A percentile compares a stretch with the other conserved stretches of the same genome.
phyloP scores from a whole-genome alignment of 2,329 filamentous ascomycete species.

The Pseudocercospora macadamiae region DNA sequence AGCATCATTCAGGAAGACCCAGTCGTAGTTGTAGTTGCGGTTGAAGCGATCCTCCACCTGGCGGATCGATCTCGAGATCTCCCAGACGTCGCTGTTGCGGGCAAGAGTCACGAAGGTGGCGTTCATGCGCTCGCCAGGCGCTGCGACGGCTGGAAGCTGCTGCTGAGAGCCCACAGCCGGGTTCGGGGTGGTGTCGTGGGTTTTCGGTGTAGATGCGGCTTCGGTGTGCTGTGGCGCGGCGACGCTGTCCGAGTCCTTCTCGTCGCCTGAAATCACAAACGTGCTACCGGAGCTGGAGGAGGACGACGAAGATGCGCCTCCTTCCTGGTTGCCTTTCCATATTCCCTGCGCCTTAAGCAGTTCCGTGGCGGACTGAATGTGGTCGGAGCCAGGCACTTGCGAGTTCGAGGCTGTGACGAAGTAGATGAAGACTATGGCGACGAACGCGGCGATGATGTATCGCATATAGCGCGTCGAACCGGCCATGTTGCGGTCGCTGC shows the following conservation, averaged over 20 bases:
- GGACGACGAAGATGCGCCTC: constrained; percentile 15
- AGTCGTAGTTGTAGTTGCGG: constrained; percentile 93
- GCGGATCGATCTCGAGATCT: constrained; percentile 92
- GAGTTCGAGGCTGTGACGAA: constrained; percentile 71
- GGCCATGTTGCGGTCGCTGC: constrained; percentile 54
- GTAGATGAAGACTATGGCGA: constrained; percentile 80
- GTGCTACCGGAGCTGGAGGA: constrained; percentile 12
- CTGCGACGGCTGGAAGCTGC: constrained; percentile 45
- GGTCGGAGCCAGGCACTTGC: constrained; percentile 37
- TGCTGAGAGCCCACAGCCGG: constrained; percentile 31
- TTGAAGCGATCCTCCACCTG: constrained; percentile 99
- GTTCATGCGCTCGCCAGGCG: constrained; percentile 79
- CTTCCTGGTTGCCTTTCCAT: constrained; percentile 29
- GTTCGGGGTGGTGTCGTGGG: constrained; percentile 36
- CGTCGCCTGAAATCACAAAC: constrained; percentile 17
- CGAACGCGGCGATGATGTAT: constrained; percentile 77
- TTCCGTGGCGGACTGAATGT: constrained; percentile 39
- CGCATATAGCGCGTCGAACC: constrained; percentile 72
- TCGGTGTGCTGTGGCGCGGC: constrained; percentile 20
- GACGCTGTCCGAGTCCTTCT: constrained; percentile 17
- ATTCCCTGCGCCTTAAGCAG: constrained; percentile 40
- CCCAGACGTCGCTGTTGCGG: constrained; percentile 92
- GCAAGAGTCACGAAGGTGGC: constrained; percentile 97
- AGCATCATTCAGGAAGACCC: constrained; percentile 98
- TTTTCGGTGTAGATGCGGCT: not conserved